Percentiles rank a stretch among this genome's conserved stretches.
phyloP scores from a whole-genome alignment of 495 filamentous ascomycete genomes.

The Aspergillus cavernicola region DNA sequence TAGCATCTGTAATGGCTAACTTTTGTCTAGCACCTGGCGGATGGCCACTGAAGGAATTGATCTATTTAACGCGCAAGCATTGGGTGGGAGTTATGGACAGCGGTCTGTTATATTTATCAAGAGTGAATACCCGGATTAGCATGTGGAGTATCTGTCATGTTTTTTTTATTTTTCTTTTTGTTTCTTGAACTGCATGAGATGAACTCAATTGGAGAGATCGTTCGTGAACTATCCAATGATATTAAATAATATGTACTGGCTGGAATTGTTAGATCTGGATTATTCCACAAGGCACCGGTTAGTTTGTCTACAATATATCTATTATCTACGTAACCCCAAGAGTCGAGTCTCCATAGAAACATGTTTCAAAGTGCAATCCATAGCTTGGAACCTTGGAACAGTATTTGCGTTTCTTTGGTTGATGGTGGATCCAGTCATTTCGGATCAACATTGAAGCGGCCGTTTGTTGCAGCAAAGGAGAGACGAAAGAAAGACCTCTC shows the following conservation, averaged over 20 bases:
- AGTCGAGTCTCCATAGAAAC: too few species aligned
- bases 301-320: background rate
- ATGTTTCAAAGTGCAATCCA: background rate
- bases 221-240: constrained; percentile 9
- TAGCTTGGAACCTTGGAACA: too few species aligned
- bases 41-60: constrained; percentile 33
- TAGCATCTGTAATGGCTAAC: constrained; percentile 11
- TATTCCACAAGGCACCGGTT: too few species aligned
- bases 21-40: constrained; percentile 43
- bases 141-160: constrained; percentile 2
- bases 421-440: constrained; percentile 18
- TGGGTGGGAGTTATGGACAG: constrained; percentile 10
- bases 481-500: background rate
- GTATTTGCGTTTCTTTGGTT: background rate
- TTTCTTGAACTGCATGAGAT: constrained; percentile 4
- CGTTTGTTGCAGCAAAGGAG: background rate
- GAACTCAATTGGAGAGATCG: background rate
- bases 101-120: constrained; percentile 16
- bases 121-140: constrained; percentile 20
- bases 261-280: background rate
- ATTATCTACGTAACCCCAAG: background rate
- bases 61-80: constrained; percentile 1
- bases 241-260: background rate
- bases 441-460: constrained; percentile 24
- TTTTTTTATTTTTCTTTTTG: constrained; percentile 9